Conservation (phyloP, 306 rosid species). For the Fagus sylvatica region DNA sequence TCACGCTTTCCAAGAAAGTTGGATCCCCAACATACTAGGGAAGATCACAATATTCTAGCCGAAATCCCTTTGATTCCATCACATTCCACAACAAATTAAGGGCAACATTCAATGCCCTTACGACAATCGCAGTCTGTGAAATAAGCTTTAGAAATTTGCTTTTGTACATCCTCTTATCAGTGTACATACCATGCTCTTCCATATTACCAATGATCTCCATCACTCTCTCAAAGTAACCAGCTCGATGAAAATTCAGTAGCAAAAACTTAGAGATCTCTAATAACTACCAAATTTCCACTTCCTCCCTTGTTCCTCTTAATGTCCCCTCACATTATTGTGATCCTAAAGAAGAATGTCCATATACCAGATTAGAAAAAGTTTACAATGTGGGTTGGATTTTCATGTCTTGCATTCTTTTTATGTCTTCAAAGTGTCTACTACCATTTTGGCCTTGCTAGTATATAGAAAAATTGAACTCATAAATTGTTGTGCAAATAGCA, state of each 20-base stretch:
- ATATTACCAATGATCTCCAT: slow-evolving; percentile 63
- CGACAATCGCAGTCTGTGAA: too few relatives aligned
- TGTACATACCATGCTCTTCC: slow-evolving; percentile 42
- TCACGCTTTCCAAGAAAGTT: too few relatives aligned
- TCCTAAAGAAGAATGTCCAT: slow-evolving; percentile 65
- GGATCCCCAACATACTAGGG: too few relatives aligned
- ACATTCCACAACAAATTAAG: too few relatives aligned
- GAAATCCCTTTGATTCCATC: too few relatives aligned
- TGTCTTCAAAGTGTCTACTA: slow-evolving; percentile 61
- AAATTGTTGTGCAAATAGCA: too few relatives aligned
- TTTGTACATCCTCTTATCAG: slow-evolving; percentile 44
- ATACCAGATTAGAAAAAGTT: slow-evolving; percentile 52
- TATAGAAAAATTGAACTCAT: slow-evolving; percentile 67
- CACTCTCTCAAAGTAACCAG: slow-evolving; percentile 93
- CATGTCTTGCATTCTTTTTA: slow-evolving; percentile 66
- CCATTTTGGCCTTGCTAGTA: slow-evolving; percentile 80
- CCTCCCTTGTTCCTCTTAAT: slow-evolving; percentile 59
- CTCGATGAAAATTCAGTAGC: slow-evolving; percentile 61
- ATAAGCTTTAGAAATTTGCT: slow-evolving; percentile 46
- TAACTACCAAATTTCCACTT: slow-evolving; percentile 6
- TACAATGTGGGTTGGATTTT: slow-evolving; percentile 54
- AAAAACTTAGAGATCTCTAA: slow-evolving; percentile 56
- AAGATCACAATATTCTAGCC: too few relatives aligned
- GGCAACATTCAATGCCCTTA: too few relatives aligned
- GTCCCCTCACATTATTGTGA: slow-evolving; percentile 83